phyloP scores from a whole-genome alignment of 2,329 filamentous ascomycete genomes.

The Arthrobotrys iridis region DNA sequence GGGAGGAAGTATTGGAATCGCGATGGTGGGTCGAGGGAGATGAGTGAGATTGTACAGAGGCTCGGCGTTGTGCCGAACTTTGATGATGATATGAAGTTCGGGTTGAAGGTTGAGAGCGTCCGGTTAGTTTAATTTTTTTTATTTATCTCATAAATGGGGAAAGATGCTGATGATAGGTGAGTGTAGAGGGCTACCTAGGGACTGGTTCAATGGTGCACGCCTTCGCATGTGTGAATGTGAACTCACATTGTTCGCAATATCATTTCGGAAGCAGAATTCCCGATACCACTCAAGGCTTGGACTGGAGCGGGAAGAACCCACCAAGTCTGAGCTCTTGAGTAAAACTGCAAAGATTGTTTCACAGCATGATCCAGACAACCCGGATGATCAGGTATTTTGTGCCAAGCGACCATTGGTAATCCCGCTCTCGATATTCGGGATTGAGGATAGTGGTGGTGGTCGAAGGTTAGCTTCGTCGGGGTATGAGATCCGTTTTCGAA shows the following conservation, averaged over 20 bases:
- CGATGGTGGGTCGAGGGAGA: background rate
- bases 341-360: background rate
- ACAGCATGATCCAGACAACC: background rate
- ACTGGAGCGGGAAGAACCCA: background rate
- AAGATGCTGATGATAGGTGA: background rate
- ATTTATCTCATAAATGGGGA: background rate
- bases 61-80: slow-evolving; percentile 18
- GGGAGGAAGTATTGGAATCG: slow-evolving; percentile 1
- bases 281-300: background rate
- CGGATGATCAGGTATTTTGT: background rate
- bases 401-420: slow-evolving; percentile 1
- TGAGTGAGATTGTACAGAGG: background rate
- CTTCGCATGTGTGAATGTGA: background rate
- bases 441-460: background rate
- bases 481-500: background rate
- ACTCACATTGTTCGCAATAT: background rate
- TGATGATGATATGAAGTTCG: slow-evolving; percentile 16
- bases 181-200: background rate
- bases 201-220: background rate
- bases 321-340: background rate
- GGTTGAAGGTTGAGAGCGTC: slow-evolving; percentile 2
- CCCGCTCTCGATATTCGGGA: slow-evolving; percentile 14
- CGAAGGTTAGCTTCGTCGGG: background rate
- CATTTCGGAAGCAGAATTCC: background rate
- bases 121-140: background rate